A percentile compares a stretch with the other conserved stretches of the same genome.
Evolutionary conservation across 2,329 filamentous ascomycete genomes (phyloP).

Genomic region (Fusarium newnesense): DNA sequence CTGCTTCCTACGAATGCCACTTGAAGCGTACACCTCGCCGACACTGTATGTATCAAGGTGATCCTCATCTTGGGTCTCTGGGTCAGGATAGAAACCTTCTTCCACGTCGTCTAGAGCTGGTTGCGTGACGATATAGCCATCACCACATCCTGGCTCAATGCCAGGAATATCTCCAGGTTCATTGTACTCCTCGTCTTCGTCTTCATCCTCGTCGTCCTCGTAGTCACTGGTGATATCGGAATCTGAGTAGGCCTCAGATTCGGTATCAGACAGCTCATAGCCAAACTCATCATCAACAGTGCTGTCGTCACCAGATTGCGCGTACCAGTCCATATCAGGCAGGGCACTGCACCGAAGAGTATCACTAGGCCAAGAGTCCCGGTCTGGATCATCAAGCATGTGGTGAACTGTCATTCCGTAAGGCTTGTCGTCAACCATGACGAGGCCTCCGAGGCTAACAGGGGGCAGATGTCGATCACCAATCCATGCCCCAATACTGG

Average conservation of each 20-base stretch:
- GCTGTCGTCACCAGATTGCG: slow-evolving; percentile 54
- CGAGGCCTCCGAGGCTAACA: slow-evolving; percentile 88
- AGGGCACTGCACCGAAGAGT: slow-evolving; percentile 53
- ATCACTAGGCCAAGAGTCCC: slow-evolving; percentile 49
- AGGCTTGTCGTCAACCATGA: slow-evolving; percentile 83
- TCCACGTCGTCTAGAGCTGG: slow-evolving; percentile 90
- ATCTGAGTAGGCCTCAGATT: slow-evolving; percentile 64
- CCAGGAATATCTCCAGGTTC: slow-evolving; percentile 83
- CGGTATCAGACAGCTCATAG: slow-evolving; percentile 71
- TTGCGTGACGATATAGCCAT: slow-evolving; percentile 86
- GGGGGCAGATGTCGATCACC: slow-evolving; percentile 87
- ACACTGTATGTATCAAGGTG: slow-evolving; percentile 84
- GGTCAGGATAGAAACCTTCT: slow-evolving; percentile 82
- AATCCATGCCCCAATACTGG: slow-evolving; percentile 91
- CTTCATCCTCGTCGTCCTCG: slow-evolving; percentile 61
- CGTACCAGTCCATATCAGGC: slow-evolving; percentile 55
- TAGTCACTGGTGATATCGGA: slow-evolving; percentile 65
- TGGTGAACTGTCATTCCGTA: slow-evolving; percentile 98
- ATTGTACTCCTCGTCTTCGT: slow-evolving; percentile 65
- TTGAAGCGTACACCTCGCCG: slow-evolving; percentile 88
- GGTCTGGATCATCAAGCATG: slow-evolving; percentile 82
- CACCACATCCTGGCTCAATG: slow-evolving; percentile 77
- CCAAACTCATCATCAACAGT: slow-evolving; percentile 64
- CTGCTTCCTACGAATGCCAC: slow-evolving; percentile 82
- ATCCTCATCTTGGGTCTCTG: slow-evolving; percentile 78